Evolutionary conservation across 306 rosid species (phyloP), one percentile per base, ranked within the genome.

Genomic region (Cyamopsis tetragonoloba): DNA sequence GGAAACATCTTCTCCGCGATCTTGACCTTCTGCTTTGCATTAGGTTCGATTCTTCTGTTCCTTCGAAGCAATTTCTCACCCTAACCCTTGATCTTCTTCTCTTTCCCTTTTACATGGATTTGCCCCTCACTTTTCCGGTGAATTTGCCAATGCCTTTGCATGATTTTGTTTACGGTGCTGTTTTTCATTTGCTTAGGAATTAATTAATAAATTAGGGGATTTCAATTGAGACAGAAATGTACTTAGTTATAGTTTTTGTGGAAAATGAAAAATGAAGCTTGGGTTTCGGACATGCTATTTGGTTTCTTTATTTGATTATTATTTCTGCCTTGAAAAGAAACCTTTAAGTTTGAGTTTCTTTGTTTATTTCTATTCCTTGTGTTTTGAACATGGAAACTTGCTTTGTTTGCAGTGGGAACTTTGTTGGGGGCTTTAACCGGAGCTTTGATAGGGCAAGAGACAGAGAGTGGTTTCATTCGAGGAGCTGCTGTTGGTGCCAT

Each of bases 401-500:
- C 66, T 65, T 57, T 76, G 44, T 88, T 7, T 85, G 81, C 90
- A 91, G 98, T 91, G 57, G 99, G 99, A 5, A 90, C 96, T 54
- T 73, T 88, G 77, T 77, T 95, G 71, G 99, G 99, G 34, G 99
- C 99, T 19, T 71, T 95, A 89, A 90, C 99, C 1, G 99, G 99
- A 34, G 97, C 99, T 78, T 85, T 95, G 84, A 95, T 93, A 63
- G 99, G 99, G 32, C 99, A 93, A 86, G 99, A 93, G 43, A 93
- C 99, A 1, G 99, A 93, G 76, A 93, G 99, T 50, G 99, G 97
- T 55, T 95, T 95, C 79, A 92, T 95, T 49, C 74, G 97, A 81
- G 99, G 99, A 11, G 99, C 99, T 55, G 96, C 99, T 4, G 96
- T 95, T 82, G 99, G 97, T 41, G 99, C 99, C 56, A 95, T 95